A percentile compares a stretch with the other conserved stretches of the same genome.
phyloP scores from a whole-genome alignment of 352 stramenopile species.

The Globisporangium ultimum region DNA sequence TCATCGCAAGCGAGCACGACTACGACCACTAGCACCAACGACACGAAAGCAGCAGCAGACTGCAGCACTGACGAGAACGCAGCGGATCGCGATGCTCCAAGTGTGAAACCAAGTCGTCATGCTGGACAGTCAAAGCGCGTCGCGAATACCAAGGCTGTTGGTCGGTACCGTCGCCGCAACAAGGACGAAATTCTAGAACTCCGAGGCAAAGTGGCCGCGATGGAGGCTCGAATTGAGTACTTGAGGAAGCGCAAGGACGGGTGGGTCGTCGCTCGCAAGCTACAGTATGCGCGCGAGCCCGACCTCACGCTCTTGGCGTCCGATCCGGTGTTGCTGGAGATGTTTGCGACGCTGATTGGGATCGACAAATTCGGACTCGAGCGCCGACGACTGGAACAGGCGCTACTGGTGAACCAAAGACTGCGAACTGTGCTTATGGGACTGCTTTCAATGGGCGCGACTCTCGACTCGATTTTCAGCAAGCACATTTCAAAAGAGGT shows the following conservation, averaged over 20 bases:
- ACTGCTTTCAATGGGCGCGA: background rate
- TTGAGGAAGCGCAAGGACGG: background rate
- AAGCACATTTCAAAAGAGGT: background rate
- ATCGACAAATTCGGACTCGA: background rate
- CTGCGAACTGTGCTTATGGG: background rate
- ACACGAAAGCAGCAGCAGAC: too few relatives aligned
- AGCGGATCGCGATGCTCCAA: too few relatives aligned
- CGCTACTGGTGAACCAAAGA: background rate
- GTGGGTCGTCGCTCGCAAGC: background rate
- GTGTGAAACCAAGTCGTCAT: too few relatives aligned
- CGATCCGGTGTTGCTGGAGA: background rate
- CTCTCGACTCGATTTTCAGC: background rate
- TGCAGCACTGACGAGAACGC: too few relatives aligned
- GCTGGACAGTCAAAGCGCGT: background rate
- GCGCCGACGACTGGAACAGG: background rate
- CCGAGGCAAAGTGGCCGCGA: background rate
- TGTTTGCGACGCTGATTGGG: background rate
- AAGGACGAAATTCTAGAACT: background rate
- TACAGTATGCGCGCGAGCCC: background rate
- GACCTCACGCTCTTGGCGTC: background rate
- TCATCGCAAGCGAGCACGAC: too few relatives aligned
- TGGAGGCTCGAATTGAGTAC: background rate
- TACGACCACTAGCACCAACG: too few relatives aligned
- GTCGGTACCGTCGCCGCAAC: background rate
- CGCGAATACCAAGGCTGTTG: background rate